Evolutionary conservation across 2,329 filamentous ascomycete species (phyloP).

Genomic region (Colletotrichum navitas): DNA sequence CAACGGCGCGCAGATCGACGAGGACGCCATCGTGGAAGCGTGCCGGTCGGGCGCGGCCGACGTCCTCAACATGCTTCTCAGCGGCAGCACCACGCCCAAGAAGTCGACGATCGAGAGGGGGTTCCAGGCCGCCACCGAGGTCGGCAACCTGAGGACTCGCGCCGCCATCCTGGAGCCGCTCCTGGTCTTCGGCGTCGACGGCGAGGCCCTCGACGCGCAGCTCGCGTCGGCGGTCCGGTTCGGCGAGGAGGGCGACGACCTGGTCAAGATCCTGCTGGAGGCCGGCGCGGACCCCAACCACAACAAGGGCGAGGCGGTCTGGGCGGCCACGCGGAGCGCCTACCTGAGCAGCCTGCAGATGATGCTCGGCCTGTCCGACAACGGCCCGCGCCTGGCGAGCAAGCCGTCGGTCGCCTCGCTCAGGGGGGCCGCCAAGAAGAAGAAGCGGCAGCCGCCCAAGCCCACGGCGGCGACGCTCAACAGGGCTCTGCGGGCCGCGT

Average conservation of each 20-base stretch:
- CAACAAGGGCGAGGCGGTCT: constrained; percentile 67
- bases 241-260: constrained; percentile 60
- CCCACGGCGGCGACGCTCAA: constrained; percentile 62
- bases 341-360: constrained; percentile 64
- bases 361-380: constrained; percentile 61
- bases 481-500: constrained; percentile 65
- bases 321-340: constrained; percentile 65
- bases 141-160: constrained; percentile 62
- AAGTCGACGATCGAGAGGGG: constrained; percentile 61
- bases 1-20: constrained; percentile 65
- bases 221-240: constrained; percentile 66
- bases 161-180: constrained; percentile 65
- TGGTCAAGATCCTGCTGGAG: constrained; percentile 64
- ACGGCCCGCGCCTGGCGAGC: constrained; percentile 56
- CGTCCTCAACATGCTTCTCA: constrained; percentile 64
- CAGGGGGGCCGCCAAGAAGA: constrained; percentile 32
- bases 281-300: constrained; percentile 64
- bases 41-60: constrained; percentile 64
- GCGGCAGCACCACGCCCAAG: constrained; percentile 54
- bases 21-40: constrained; percentile 67
- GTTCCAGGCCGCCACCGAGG: constrained; percentile 68
- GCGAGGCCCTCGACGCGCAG: constrained; percentile 65
- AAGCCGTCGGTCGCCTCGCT: not conserved
- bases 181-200: constrained; percentile 62
- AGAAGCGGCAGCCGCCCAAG: constrained; percentile 59